Base-by-base conservation (phyloP, 805 yeast species). In the Groenewaldozyma tartarivorans region DNA sequence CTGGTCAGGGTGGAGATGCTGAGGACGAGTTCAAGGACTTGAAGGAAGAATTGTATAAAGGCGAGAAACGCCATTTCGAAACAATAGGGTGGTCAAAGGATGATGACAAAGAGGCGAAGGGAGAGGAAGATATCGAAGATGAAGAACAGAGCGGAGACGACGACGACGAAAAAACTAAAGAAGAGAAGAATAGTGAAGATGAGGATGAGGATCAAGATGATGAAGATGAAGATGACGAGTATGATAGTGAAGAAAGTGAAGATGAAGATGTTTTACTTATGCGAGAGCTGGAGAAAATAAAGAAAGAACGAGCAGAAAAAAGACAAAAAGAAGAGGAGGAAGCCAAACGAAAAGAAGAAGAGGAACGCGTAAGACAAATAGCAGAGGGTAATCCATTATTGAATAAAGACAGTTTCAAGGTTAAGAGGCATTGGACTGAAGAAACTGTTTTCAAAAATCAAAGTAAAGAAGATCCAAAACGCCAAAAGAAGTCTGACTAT, bases 361-460 rank as follows among this genome's bases (percentile, higher is more conserved):
- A 50, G 15, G 54, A 47, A 5, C 45, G 49, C 27, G 54, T 51
- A 29, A 36, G 34, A 15, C 50, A 56, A 34, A 51, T 57, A 6
- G 55, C 61, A 13, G 44, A 35, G 21, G 59, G 62, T n/a, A 60
- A 60, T 37, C 62, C 64, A 3, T 43, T 61, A n/a, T 40, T 61
- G 35, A 45, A 46, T 32, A 41, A 51, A 5, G 36, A 39, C 1
- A 41, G 37, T 9, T 54, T 55, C 31, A 38, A 40, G 13, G 51
- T 57, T 22, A 52, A 55, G 36, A 44, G 54, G 18, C 33, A 43
- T 17, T 61, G 66, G 66, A 56, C 53, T 15, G 63, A 61, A 11
- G 66, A 61, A 31, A 53, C 51, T 15, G 54, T 62, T 16, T 61
- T 61, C 46, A 50, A 48, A 37, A 55, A 58, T 33, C 63, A 62